Conservation (phyloP, 371 early-diverging fungal genomes). For the Mortierella sp. region DNA sequence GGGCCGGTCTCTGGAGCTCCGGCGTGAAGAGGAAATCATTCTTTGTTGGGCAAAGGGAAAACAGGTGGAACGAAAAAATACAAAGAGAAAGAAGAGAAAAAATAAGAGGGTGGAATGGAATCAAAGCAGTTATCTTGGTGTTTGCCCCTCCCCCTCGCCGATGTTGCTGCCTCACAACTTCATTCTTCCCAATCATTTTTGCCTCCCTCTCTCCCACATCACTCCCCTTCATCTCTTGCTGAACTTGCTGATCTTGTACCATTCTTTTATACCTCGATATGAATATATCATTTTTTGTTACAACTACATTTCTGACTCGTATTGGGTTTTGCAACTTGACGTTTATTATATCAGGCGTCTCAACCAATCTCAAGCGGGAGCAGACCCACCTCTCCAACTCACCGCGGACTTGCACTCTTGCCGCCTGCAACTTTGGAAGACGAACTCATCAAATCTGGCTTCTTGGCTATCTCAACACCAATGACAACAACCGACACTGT, state of each 20-base stretch:
- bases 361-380: not conserved
- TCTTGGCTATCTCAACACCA: not conserved
- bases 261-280: not conserved
- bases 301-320: not conserved
- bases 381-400: not conserved
- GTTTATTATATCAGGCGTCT: not conserved
- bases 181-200: not conserved
- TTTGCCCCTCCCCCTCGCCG: not conserved
- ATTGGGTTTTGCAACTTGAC: not conserved
- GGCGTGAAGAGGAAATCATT: conserved; percentile 1
- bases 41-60: not conserved
- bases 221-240: not conserved
- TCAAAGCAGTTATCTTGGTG: too few relatives aligned
- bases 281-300: not conserved
- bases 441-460: not conserved
- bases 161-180: not conserved
- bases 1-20: conserved; percentile 14
- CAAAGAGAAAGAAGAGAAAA: too few relatives aligned
- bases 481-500: conserved; percentile 1
- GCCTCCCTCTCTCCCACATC: not conserved
- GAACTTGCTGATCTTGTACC: not conserved
- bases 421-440: not conserved
- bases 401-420: not conserved
- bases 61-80: not conserved
- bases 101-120: not conserved